phyloP scores from a whole-genome alignment of 2,329 filamentous ascomycete genomes.

The Lachnellula suecica region DNA sequence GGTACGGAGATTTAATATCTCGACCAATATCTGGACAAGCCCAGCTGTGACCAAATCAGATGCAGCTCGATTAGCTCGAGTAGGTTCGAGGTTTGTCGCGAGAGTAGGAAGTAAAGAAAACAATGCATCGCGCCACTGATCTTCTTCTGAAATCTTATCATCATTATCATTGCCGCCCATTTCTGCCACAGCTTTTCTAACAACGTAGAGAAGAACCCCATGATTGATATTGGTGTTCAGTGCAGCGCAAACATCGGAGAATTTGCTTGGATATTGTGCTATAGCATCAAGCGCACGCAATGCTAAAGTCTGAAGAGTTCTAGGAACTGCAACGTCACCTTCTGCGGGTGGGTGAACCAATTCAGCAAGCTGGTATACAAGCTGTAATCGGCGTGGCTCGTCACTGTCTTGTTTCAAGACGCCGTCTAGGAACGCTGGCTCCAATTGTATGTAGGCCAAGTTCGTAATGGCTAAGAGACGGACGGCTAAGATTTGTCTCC shows the following conservation, averaged over 20 bases:
- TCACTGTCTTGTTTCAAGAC: conserved; percentile 85
- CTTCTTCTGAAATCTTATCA: conserved; percentile 63
- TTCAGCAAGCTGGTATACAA: conserved; percentile 90
- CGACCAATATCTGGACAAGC: conserved; percentile 84
- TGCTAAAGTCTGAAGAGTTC: conserved; percentile 78
- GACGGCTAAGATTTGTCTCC: conserved; percentile 76
- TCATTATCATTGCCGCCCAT: conserved; percentile 65
- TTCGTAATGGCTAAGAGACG: conserved; percentile 88
- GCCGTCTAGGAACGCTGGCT: conserved; percentile 80
- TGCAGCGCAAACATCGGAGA: conserved; percentile 82
- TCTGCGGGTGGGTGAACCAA: conserved; percentile 81
- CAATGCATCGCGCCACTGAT: conserved; percentile 87
- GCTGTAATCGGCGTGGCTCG: conserved; percentile 82
- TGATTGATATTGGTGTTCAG: conserved; percentile 95
- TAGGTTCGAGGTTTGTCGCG: conserved; percentile 69
- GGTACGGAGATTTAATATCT: conserved; percentile 82
- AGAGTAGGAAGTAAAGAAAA: conserved; percentile 86
- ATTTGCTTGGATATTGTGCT: conserved; percentile 74
- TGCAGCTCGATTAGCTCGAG: conserved; percentile 72
- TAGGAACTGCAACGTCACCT: conserved; percentile 65
- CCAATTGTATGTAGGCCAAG: conserved; percentile 82
- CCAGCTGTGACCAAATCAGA: conserved; percentile 86
- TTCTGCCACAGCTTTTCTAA: conserved; percentile 84
- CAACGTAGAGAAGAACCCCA: conserved; percentile 88
- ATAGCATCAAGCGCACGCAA: conserved; percentile 83